Conservation (phyloP, 2,329 filamentous ascomycete species). For the Epichloe gansuensis region DNA sequence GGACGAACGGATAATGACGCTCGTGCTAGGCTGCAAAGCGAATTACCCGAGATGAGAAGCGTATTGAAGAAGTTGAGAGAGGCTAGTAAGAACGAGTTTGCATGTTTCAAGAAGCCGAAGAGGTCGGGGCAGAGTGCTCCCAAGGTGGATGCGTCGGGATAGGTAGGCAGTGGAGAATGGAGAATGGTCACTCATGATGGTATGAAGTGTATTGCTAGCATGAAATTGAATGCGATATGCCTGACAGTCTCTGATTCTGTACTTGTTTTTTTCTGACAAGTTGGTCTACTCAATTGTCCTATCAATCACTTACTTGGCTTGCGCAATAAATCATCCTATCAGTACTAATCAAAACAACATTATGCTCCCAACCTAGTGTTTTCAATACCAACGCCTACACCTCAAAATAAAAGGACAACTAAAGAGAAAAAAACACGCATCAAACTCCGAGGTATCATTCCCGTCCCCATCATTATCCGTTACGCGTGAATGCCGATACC, state of each 20-base stretch:
- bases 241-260: background rate
- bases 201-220: background rate
- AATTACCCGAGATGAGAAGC: conserved; percentile 78
- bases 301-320: too few species aligned
- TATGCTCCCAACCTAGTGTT: background rate
- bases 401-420: background rate
- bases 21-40: conserved; percentile 64
- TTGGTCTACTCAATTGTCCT: too few species aligned
- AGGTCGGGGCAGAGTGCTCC: conserved; percentile 23
- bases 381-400: background rate
- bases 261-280: too few species aligned
- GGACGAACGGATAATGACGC: conserved; percentile 80
- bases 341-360: too few species aligned
- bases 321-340: too few species aligned
- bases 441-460: conserved; percentile 14
- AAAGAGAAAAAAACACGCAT: background rate
- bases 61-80: conserved; percentile 76
- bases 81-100: conserved; percentile 72
- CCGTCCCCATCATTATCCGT: conserved; percentile 18
- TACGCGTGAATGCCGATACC: conserved; percentile 6
- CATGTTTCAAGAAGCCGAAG: conserved; percentile 62
- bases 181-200: background rate
- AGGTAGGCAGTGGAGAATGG: background rate
- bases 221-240: background rate
- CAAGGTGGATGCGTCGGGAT: conserved; percentile 19